Conservation (phyloP, 2,329 filamentous ascomycete genomes). For the Kalaharituber pfeilii region DNA sequence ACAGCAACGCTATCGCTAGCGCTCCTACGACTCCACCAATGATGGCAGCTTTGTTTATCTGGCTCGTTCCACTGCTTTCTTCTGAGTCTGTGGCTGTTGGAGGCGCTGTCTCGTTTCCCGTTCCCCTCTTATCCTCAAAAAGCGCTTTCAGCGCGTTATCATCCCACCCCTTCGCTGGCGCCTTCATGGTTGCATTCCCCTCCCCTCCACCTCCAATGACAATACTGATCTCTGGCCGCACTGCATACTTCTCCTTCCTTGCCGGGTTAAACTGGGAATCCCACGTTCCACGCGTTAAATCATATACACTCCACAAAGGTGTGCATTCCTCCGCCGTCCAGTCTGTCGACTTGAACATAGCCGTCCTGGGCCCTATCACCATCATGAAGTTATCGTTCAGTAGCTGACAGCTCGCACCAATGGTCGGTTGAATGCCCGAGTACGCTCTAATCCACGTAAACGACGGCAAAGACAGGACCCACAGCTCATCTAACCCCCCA, state of each 20-base stretch:
- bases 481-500: conserved; percentile 3
- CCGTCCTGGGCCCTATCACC: conserved; percentile 6
- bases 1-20: too few species aligned
- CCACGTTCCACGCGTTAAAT: conserved; percentile 5
- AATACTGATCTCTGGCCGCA: conserved; percentile 4
- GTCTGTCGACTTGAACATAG: background rate
- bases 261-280: background rate
- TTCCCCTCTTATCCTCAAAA: background rate
- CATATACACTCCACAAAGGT: conserved; percentile 6
- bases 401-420: background rate
- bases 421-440: background rate
- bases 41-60: too few species aligned
- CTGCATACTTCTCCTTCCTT: background rate
- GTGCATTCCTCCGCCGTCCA: background rate
- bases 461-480: conserved; percentile 10
- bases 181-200: conserved; percentile 2
- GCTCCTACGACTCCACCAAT: too few species aligned
- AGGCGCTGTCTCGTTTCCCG: too few species aligned
- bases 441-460: conserved; percentile 9
- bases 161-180: background rate
- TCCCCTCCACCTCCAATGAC: conserved; percentile 6
- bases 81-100: too few species aligned
- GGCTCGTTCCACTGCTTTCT: too few species aligned
- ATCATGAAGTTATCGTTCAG: conserved; percentile 5
- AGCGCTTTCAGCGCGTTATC: background rate